These are phyloP conservation scores for Tritrichomonas foetus DNA, from an alignment of 208 protist species.

Conservation along the genomic window DNA sequence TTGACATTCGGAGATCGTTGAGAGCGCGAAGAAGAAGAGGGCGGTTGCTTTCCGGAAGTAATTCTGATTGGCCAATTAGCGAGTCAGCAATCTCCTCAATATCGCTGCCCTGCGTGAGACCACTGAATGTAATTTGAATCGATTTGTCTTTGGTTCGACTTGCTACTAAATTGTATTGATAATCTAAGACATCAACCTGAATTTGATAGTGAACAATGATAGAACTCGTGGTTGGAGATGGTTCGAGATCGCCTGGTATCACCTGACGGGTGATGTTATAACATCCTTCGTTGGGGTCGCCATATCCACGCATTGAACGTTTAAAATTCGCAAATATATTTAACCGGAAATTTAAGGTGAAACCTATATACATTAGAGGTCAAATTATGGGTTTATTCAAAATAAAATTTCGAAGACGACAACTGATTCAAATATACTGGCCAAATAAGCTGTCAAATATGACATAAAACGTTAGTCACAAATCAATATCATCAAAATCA, in stretches of 20 bases:
- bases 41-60: background rate
- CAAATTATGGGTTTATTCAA: too few species aligned
- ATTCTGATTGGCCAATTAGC: constrained; percentile 8
- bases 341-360: too few species aligned
- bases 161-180: background rate
- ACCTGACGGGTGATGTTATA: background rate
- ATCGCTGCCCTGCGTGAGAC: background rate
- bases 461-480: too few species aligned
- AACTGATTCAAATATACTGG: too few species aligned
- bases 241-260: background rate
- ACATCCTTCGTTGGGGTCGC: too few species aligned
- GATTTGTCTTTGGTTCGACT: background rate
- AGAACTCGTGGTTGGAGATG: background rate
- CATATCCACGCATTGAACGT: too few species aligned
- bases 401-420: too few species aligned
- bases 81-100: constrained; percentile 7
- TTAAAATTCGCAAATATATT: too few species aligned
- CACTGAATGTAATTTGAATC: background rate
- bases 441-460: too few species aligned
- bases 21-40: background rate
- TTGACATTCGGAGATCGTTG: background rate
- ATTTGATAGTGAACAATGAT: background rate
- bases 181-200: background rate
- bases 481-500: too few species aligned
- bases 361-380: too few species aligned